Evolutionary conservation across 306 rosid genomes (phyloP), one percentile per base, ranked within the genome.

Genomic region (Castanospermum australe): DNA sequence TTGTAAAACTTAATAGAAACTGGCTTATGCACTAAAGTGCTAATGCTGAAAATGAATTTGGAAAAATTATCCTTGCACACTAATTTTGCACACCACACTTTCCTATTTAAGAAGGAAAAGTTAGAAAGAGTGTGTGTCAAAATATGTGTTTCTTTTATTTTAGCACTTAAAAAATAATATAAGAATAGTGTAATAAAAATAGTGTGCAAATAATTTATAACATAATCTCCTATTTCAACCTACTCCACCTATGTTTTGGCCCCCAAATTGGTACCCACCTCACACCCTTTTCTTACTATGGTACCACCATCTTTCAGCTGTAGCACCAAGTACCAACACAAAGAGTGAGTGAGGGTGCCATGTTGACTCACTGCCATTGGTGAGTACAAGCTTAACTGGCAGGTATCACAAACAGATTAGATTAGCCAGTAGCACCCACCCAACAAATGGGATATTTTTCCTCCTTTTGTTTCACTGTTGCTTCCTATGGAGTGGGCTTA

Each of bases 341-440:
- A 13, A 62, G 71, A 65, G 80, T 35, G 70, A 8, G 11, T 54
- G 38, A 54, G 47, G 71, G 76, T 67, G 67, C 22, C 52, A 47
- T 67, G 64, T 75, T 67, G n/a, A 75, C 48, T 57, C 77, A 73
- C 24, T 33, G 12, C 32, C 75, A 81, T 73, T 81, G 81, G 81
- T 48, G 55, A 63, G 28, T 75, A 67, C 55, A 36, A 52, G 30
- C 64, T 67, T 41, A 21, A 57, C 2, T 7, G 52, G 17, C 32
- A 28, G 32, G 3, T 28, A 28, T n/a, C n/a, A 28, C 32, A 28
- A 28, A 28, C 32, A 28, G 32, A 28, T 28, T 28, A 28, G 32
- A 28, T 28, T 28, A 22, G n/a, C n/a, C n/a, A n/a, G n/a, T n/a
- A n/a, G 33, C 4, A 15, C 36, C 62, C 70, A 41, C 55, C 20